A percentile compares a stretch with the other conserved stretches of the same genome.
Conservation (phyloP, 768 basidiomycete genomes). For the Phylloporus sp. region DNA sequence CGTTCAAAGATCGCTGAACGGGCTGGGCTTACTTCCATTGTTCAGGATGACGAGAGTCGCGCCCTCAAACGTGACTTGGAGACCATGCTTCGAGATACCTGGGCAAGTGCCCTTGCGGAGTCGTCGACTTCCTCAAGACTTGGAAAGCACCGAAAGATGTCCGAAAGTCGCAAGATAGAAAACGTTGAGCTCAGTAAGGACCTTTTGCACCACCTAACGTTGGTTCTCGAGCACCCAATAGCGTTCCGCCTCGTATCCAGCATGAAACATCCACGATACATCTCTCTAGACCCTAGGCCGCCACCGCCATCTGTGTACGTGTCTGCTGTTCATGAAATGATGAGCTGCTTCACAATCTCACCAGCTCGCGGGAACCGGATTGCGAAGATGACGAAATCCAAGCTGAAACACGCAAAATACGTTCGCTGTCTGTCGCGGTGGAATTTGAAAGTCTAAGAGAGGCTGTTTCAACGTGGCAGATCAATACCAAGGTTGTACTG, state of each 20-base stretch:
- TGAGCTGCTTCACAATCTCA: neutral
- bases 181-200: conserved; percentile 1
- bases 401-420: conserved; percentile 39
- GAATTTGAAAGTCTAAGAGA: conserved; percentile 28
- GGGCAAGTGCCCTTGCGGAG: conserved; percentile 13
- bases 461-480: conserved; percentile 17
- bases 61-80: conserved; percentile 22
- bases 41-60: conserved; percentile 5
- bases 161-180: neutral
- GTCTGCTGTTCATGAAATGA: neutral
- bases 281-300: conserved; percentile 42
- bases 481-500: conserved; percentile 17
- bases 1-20: conserved; percentile 31
- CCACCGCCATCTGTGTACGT: conserved; percentile 35
- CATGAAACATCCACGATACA: conserved; percentile 25
- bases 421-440: conserved; percentile 38
- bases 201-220: neutral
- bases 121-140: neutral
- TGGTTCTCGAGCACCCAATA: conserved; percentile 14
- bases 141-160: conserved; percentile 5
- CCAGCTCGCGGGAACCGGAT: conserved; percentile 46
- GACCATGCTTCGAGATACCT: conserved; percentile 18
- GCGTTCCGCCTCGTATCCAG: conserved; percentile 49
- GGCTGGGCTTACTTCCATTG: neutral
- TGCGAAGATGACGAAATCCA: conserved; percentile 42